A percentile compares a stretch with the other conserved stretches of the same genome.
Conservation (phyloP, 805 yeast species). For the Teunomyces panamensis region DNA sequence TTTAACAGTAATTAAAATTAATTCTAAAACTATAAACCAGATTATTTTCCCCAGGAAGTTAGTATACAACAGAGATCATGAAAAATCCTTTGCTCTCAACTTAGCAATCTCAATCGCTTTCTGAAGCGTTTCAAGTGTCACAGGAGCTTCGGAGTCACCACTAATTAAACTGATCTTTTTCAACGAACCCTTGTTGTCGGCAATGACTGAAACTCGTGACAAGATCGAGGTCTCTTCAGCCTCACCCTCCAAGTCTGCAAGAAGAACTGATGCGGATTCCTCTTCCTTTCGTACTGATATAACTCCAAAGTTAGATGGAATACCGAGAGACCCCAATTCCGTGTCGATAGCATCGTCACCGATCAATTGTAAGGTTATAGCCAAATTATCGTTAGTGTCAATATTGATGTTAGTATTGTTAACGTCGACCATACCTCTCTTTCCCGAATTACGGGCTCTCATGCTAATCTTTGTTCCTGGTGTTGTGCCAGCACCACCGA, state of each 20-base stretch:
- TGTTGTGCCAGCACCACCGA: conserved; percentile 42
- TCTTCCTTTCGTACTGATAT: conserved; percentile 39
- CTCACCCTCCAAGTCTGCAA: conserved; percentile 81
- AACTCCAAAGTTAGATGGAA: conserved; percentile 60
- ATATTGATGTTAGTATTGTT: conserved; percentile 46
- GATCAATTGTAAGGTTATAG: conserved; percentile 34
- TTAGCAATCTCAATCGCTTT: conserved; percentile 48
- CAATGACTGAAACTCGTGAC: conserved; percentile 51
- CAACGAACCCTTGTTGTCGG: conserved; percentile 15
- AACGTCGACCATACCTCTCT: conserved; percentile 49
- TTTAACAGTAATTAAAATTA: not conserved
- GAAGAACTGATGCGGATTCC: conserved; percentile 40
- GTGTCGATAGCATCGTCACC: conserved; percentile 4
- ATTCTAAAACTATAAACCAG: not conserved
- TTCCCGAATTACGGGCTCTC: conserved; percentile 35
- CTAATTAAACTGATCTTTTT: conserved; percentile 20
- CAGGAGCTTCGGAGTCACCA: conserved; percentile 42
- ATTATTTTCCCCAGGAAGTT: not conserved
- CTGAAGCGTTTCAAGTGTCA: conserved; percentile 47
- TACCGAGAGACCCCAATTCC: conserved; percentile 25
- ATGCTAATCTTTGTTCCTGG: conserved; percentile 50
- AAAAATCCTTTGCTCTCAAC: conserved; percentile 40
- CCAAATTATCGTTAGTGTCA: conserved; percentile 40
- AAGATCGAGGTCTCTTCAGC: conserved; percentile 67
- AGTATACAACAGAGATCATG: not conserved